Evolutionary conservation across 208 protist species (phyloP), one percentile per base, ranked within the genome.

Genomic region (Trypanosoma mega): DNA sequence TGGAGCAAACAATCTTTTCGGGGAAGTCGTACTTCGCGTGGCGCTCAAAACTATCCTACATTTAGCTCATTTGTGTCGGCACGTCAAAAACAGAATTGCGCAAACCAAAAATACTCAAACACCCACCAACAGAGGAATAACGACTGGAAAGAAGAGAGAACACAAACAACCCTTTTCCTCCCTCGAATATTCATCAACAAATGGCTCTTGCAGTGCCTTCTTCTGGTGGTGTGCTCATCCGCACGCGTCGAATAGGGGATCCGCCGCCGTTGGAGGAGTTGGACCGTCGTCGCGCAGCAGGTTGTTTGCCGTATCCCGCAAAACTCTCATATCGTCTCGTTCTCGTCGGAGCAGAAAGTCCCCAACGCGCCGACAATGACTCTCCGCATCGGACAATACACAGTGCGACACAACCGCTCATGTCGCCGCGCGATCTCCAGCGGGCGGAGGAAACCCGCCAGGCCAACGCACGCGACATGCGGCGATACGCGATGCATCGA

Each of bases 301-400:
- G 70, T 27, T 39, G 65, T 18, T 36, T 78, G 67, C 70, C 70
- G 12, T 87, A 78, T 27, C 76, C 76, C 9, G 76, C 69, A 41
- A 75, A 69, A 26, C 68, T 87, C 23, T 74, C 63, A 1, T 72
- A 68, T 41, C 69, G 56, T 34, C 60, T 78, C 14, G 45, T 73
- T 50, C 34, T 61, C 50, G n/a, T 29, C 29, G 31, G 41, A 44
- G 8, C 46, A 37, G 31, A 11, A 23, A 23, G 9, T 12, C 31
- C 33, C 14, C 33, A n/a, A n/a, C n/a, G n/a, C n/a, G n/a, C n/a
- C n/a, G n/a, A n/a, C n/a, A n/a, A n/a, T n/a, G n/a, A n/a, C n/a
- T n/a, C n/a, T n/a, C n/a, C n/a, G n/a, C n/a, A n/a, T n/a, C n/a
- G n/a, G n/a, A n/a, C n/a, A n/a, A n/a, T n/a, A n/a, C n/a, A n/a